Percentiles rank a stretch among this genome's conserved stretches.
Evolutionary conservation across 2,329 filamentous ascomycete genomes (phyloP).

Genomic region (Orbilia blumenaviensis): DNA sequence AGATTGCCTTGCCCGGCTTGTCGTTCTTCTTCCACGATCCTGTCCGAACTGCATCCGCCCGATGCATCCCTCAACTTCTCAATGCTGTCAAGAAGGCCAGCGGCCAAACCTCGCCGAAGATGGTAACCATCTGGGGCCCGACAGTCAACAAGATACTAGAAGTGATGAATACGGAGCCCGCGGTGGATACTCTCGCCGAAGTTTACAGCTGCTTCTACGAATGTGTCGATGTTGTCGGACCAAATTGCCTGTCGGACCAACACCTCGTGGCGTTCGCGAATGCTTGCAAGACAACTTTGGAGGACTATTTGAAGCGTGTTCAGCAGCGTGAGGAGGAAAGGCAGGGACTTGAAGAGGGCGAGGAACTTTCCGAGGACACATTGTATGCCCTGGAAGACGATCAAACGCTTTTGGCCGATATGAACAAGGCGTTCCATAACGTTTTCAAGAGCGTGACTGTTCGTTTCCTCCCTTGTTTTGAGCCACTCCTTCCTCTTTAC

Average conservation of each 20-base stretch:
- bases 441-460: slow-evolving; percentile 96
- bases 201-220: slow-evolving; percentile 99
- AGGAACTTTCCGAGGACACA: slow-evolving; percentile 86
- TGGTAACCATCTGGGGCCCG: slow-evolving; percentile 81
- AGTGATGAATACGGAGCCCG: slow-evolving; percentile 85
- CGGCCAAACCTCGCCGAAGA: slow-evolving; percentile 79
- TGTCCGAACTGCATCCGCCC: slow-evolving; percentile 91
- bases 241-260: slow-evolving; percentile 77
- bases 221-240: slow-evolving; percentile 91
- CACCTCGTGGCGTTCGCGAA: slow-evolving; percentile 91
- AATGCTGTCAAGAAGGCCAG: slow-evolving; percentile 94
- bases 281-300: slow-evolving; percentile 81
- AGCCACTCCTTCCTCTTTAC: slow-evolving; percentile 84
- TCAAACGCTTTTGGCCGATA: slow-evolving; percentile 93
- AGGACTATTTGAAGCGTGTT: slow-evolving; percentile 92
- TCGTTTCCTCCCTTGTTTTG: slow-evolving; percentile 86
- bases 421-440: slow-evolving; percentile 99
- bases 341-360: slow-evolving; percentile 83
- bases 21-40: slow-evolving; percentile 99
- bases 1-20: slow-evolving; percentile 90
- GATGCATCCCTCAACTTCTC: slow-evolving; percentile 89
- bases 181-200: slow-evolving; percentile 93
- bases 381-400: slow-evolving; percentile 95
- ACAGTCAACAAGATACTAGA: slow-evolving; percentile 92
- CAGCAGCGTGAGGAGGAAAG: slow-evolving; percentile 83